Base-by-base conservation (phyloP, 2,329 filamentous ascomycete genomes). In the Fusarium austroafricanum region DNA sequence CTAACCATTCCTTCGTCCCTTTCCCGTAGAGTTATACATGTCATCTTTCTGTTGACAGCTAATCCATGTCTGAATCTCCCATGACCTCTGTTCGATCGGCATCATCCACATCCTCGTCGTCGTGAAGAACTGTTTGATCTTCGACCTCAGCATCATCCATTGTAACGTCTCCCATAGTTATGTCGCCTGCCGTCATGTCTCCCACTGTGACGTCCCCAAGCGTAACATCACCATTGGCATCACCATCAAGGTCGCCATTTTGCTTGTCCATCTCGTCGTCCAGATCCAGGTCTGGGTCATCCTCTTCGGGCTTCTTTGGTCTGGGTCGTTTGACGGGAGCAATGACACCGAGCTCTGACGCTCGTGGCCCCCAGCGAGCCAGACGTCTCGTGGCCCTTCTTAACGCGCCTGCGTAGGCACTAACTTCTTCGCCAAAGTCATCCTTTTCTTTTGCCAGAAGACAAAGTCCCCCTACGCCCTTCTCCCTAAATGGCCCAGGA, bases 351-450 rank as follows among this genome's bases (percentile, higher is more conserved):
- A 84, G 76, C 20, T 81, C 79, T 12, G 76, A 71, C n/a, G 79
- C 79, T 12, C 77, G 80, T 4, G 80, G 79, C n/a, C 81, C 80
- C 92, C 92, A 95, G 31, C 92, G 85, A 52, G 86, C 81, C n/a
- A 95, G 80, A 39, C 92, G 84, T 28, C 92, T 85, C 20, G 84
- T 81, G 2, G 85, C 84, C 17, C 90, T 85, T 53, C 89, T 83
- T 18, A 95, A 79, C 10, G 91, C 86, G 12, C 90, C 87, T 6
- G 88, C 86, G 59, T 92, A 90, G 2, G 87, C 83, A 55, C 85
- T 84, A 8, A 88, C 84, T 76, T 95, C 91, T 76, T 95, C 92
- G 42, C 92, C 92, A 70, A 89, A 92, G 78, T 95, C 92, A 64
- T 93, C 90, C 0, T 83, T 78, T 75, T 94, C 92, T 17, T 80